These are phyloP conservation scores for Toxicodendron radicans DNA, from an alignment of 345 rosid species.

Conservation along the genomic window DNA sequence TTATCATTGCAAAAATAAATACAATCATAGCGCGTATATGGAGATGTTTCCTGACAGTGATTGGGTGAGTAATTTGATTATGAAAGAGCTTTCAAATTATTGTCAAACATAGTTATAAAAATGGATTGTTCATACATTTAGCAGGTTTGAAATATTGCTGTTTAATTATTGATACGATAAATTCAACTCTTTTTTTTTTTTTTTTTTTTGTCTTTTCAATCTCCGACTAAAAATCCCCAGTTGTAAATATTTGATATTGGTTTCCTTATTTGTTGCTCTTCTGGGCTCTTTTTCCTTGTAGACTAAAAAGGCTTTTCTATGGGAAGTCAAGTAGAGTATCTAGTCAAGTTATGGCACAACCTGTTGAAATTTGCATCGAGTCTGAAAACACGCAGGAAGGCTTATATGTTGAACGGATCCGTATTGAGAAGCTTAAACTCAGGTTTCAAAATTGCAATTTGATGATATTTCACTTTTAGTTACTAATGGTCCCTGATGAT, in stretches of 20 bases:
- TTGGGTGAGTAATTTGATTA: conserved; percentile 46
- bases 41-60: conserved; percentile 55
- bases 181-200: too few species aligned
- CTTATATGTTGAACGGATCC: conserved; percentile 70
- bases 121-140: too few species aligned
- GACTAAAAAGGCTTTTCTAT: conserved; percentile 57
- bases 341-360: conserved; percentile 43
- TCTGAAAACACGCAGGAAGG: conserved; percentile 49
- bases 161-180: too few species aligned
- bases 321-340: conserved; percentile 50
- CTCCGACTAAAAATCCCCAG: too few species aligned
- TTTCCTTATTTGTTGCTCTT: conserved; percentile 8
- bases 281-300: conserved; percentile 34
- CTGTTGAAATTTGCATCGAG: conserved; percentile 43
- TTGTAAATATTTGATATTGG: too few species aligned
- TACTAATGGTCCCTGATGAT: background rate
- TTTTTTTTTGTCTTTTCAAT: too few species aligned
- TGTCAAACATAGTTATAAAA: background rate
- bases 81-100: background rate
- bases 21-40: conserved; percentile 76
- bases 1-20: conserved; percentile 81
- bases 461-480: background rate
- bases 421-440: conserved; percentile 74
- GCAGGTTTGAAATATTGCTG: too few species aligned
- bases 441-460: conserved; percentile 43